Base-by-base conservation (phyloP, 2,329 filamentous ascomycete species). In the Rhinocladiella mackenziei region DNA sequence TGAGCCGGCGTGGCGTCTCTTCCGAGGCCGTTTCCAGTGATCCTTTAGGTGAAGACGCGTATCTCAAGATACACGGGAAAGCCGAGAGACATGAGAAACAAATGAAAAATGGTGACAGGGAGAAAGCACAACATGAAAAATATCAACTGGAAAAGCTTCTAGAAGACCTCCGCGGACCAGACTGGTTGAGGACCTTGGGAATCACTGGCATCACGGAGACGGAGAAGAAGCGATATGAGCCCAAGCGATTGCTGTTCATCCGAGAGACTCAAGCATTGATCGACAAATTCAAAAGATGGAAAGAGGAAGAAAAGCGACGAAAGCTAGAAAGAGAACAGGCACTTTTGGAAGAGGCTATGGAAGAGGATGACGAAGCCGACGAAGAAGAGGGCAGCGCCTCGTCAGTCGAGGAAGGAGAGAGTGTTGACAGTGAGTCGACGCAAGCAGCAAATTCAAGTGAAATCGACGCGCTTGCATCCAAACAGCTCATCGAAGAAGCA, bases 151-250 rank as follows among this genome's bases (percentile, higher is more conserved):
- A 83, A 50, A 71, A 78, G 5, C 66, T 83, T 11, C 74, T 96
- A 5, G 88, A 92, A 41, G 88, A 88, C 13, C 75, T 98, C 1
- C 84, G 88, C 62, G 86, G 91, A 2, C 87, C 86, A 45, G 92
- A 97, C 65, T 98, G 92, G 92, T 73, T 96, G 44, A 83, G 86
- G 50, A 78, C 89, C 3, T 89, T 98, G 81, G 92, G 91, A 18
- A 84, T 97, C 23, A 91, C 81, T 53, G 87, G 77, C 26, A 69
- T 94, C 26, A 94, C 88, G 0, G 89, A 96, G 60, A 81, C 80
- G 15, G 86, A 87, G 59, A 91, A 87, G 66, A 92, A 85, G 63
- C 78, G 83, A 20, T 96, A 88, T 64, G 88, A 95, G 64, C 81
- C 84, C 2, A 92, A 92, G 50, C 79, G 92, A 19, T 76, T 83